Conservation (phyloP, 1,284 basidiomycete genomes). For the Schizopora paradoxa region DNA sequence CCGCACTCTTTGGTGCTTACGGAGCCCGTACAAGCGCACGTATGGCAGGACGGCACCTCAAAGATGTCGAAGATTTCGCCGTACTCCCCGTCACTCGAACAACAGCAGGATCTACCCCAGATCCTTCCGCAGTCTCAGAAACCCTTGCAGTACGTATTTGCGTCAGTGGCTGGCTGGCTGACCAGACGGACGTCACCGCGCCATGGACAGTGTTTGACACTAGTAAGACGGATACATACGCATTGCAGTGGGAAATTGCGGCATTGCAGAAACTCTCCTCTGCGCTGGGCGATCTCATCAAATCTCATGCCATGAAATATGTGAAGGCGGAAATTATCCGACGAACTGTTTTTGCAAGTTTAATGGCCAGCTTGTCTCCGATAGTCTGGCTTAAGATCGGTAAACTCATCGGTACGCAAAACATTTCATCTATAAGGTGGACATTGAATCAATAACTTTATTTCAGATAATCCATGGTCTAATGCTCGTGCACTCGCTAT, state of each 20-base stretch:
- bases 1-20: conserved; percentile 53
- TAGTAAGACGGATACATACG: conserved; percentile 45
- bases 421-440: conserved; percentile 3
- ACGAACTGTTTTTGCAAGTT: conserved; percentile 44
- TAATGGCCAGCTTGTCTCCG: conserved; percentile 47
- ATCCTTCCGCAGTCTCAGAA: conserved; percentile 32
- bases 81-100: conserved; percentile 44
- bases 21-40: conserved; percentile 44
- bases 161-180: conserved; percentile 50
- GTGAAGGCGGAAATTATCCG: conserved; percentile 38
- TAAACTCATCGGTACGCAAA: conserved; percentile 43
- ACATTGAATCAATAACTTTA: background rate
- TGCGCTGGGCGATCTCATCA: conserved; percentile 42
- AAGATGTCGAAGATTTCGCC: conserved; percentile 50
- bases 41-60: conserved; percentile 46
- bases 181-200: conserved; percentile 40
- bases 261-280: conserved; percentile 45
- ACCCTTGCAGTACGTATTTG: conserved; percentile 50
- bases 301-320: conserved; percentile 46
- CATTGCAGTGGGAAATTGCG: conserved; percentile 57
- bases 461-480: conserved; percentile 55
- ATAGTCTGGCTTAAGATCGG: conserved; percentile 49
- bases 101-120: too few relatives aligned
- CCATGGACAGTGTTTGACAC: conserved; percentile 50
- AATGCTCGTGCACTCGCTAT: conserved; percentile 45